Base-by-base conservation (phyloP, 2,329 filamentous ascomycete genomes). In the Didymella exigua region DNA sequence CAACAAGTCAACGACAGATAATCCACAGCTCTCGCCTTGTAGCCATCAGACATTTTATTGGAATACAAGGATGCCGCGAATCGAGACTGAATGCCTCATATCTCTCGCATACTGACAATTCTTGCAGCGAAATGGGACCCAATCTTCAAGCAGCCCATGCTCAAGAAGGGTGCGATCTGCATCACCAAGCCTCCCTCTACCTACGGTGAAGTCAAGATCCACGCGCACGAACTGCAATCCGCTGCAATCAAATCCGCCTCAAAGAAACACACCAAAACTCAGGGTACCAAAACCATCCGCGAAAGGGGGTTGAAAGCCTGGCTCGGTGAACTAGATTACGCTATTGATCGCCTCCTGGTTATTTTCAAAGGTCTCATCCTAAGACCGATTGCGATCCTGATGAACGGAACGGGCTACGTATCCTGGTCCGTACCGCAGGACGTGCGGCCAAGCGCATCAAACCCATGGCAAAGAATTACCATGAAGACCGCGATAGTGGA, bases 121-220 rank as follows among this genome's bases (percentile, higher is more conserved):
- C n/a, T 7, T n/a, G 5, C 18, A 54, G 52, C 52, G 11, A 49
- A 49, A 33, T 55, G 52, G 52, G 52, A 56, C 24, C 47, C 52
- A 3, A 56, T 56, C 21, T 49, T 40, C 9, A 56, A 56, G n/a
- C 52, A 56, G 19, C 52, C 52, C 40, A 50, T 50, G 33, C 46
- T 56, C 27, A 56, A 50, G 14, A 47, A 47, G 36, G 47, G 46
- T 14, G 52, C 52, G 14, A 56, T 56, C 29, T 34, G 42, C 6
- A 46, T 56, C 40, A 49, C 52, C 4, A 56, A 56, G 18, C 36
- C 47, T 2, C 52, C 52, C 10, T 29, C 46, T 4, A 37, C 34
- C 16, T 29, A 46, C n/a, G 52, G 52, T 13, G 40, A 50, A 45
- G 52, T 56, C 19, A 33, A 41, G 14, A 50, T 56, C 21, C 52